A percentile compares a stretch with the other conserved stretches of the same genome.
Evolutionary conservation across 768 basidiomycete species (phyloP).

Genomic region (Mrakia frigida): DNA sequence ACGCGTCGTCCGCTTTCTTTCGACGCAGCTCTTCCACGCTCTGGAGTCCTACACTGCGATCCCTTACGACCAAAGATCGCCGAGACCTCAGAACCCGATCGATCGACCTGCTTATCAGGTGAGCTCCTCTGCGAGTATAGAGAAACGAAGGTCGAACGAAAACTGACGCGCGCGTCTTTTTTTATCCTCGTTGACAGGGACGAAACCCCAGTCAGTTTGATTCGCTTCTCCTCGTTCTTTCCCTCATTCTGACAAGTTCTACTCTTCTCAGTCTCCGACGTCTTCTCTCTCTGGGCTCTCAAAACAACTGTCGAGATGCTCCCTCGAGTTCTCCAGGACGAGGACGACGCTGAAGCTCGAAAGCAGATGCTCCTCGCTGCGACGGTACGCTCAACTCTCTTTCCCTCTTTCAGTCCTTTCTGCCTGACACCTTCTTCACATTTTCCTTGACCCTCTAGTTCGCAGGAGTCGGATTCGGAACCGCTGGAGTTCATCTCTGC

Average conservation of each 20-base stretch:
- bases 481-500: conserved; percentile 41
- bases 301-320: conserved; percentile 81
- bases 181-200: conserved; percentile 13
- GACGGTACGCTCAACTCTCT: conserved; percentile 6
- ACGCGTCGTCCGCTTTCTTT: conserved; percentile 25
- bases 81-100: conserved; percentile 84
- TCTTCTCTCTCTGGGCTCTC: conserved; percentile 89
- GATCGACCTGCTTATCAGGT: conserved; percentile 80
- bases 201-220: conserved; percentile 20
- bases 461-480: conserved; percentile 72
- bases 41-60: conserved; percentile 92
- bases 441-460: conserved; percentile 46
- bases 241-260: neutral
- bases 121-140: too few relatives aligned
- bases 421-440: neutral
- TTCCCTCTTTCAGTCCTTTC: neutral
- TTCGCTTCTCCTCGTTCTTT: neutral
- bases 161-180: neutral
- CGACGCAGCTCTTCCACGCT: conserved; percentile 81
- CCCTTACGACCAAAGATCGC: conserved; percentile 85
- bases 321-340: conserved; percentile 75
- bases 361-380: conserved; percentile 72
- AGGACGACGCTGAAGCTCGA: conserved; percentile 69
- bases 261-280: conserved; percentile 61
- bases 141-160: too few relatives aligned